phyloP scores from a whole-genome alignment of 2,329 filamentous ascomycete species.

The Cryphonectria radicalis region DNA sequence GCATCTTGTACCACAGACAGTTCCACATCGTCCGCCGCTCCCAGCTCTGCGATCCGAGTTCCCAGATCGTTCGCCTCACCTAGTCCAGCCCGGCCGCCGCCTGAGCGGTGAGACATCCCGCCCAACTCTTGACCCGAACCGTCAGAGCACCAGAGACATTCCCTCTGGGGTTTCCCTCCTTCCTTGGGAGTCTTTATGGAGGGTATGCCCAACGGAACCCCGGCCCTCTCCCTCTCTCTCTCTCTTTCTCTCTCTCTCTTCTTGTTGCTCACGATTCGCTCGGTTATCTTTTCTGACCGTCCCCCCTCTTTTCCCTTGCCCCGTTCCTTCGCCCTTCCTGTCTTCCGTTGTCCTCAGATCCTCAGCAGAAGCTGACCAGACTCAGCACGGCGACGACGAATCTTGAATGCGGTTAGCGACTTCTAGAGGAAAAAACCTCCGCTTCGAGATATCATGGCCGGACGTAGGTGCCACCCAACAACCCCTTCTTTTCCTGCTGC shows the following conservation, averaged over 20 bases:
- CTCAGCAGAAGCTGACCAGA: background rate
- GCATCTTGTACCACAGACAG: background rate
- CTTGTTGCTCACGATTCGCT: background rate
- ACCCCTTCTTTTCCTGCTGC: background rate
- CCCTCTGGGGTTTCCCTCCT: background rate
- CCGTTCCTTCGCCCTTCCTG: too few relatives aligned
- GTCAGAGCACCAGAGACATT: background rate
- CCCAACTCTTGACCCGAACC: background rate
- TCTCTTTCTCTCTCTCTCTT: background rate
- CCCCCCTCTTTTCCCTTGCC: background rate
- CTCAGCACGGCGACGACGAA: background rate
- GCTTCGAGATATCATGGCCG: conserved; percentile 25
- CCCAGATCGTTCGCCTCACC: background rate
- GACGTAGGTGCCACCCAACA: conserved; percentile 16
- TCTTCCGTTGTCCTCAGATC: background rate
- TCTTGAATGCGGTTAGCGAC: too few relatives aligned
- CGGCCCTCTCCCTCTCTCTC: too few relatives aligned
- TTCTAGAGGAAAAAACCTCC: background rate
- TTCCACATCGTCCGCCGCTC: background rate
- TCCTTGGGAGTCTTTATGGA: background rate
- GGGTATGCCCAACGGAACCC: background rate
- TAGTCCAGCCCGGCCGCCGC: background rate
- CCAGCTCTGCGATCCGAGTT: background rate
- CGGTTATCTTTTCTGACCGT: too few relatives aligned
- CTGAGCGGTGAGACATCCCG: conserved; percentile 3